Evolutionary conservation across 768 basidiomycete genomes (phyloP).

Genomic region (Hebeloma cylindrosporum): DNA sequence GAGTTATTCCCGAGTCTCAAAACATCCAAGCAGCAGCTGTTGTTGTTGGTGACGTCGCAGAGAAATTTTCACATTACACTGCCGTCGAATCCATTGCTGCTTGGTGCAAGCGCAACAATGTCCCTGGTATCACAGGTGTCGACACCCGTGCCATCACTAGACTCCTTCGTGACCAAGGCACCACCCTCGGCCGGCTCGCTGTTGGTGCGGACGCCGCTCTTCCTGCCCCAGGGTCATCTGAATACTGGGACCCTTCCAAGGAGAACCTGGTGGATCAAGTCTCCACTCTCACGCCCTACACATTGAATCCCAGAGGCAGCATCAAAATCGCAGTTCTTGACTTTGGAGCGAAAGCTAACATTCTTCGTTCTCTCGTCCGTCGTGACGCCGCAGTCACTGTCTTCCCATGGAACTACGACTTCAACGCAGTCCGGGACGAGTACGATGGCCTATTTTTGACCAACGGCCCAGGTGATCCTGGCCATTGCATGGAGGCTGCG

Average conservation of each 20-base stretch:
- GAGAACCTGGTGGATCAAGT: conserved; percentile 95
- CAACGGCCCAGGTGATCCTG: conserved; percentile 96
- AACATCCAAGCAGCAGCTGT: conserved; percentile 90
- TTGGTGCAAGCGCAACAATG: conserved; percentile 88
- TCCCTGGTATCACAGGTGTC: conserved; percentile 95
- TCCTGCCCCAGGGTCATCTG: conserved; percentile 57
- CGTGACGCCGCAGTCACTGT: conserved; percentile 93
- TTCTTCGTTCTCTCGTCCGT: conserved; percentile 86
- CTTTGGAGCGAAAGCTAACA: conserved; percentile 98
- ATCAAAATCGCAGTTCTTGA: conserved; percentile 95
- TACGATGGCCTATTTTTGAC: conserved; percentile 95
- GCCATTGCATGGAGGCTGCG: conserved; percentile 84
- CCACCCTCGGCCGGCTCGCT: conserved; percentile 90
- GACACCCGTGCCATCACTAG: conserved; percentile 96
- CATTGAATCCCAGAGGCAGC: conserved; percentile 82
- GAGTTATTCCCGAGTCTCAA: conserved; percentile 85
- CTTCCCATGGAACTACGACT: conserved; percentile 96
- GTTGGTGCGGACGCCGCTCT: conserved; percentile 70
- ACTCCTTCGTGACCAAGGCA: conserved; percentile 93
- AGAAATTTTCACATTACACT: conserved; percentile 91
- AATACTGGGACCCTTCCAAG: conserved; percentile 89
- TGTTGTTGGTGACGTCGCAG: conserved; percentile 92
- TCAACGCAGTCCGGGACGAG: conserved; percentile 86
- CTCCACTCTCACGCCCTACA: conserved; percentile 82
- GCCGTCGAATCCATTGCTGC: conserved; percentile 91